Conservation (phyloP, 495 filamentous ascomycete species). For the Tuber aestivum region DNA sequence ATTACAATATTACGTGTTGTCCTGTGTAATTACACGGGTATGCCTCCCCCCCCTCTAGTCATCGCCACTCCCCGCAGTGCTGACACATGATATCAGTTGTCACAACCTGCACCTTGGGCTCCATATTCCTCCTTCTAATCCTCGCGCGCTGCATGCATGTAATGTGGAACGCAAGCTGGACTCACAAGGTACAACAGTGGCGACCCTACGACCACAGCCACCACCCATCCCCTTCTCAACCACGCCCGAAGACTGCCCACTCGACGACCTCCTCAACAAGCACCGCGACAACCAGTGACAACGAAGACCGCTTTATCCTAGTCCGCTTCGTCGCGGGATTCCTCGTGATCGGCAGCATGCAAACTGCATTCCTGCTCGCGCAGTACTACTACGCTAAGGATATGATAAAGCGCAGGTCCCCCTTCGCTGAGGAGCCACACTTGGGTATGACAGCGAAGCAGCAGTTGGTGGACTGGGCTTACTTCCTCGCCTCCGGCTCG, state of each 20-base stretch:
- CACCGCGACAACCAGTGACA: conserved; percentile 8
- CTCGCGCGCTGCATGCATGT: conserved; percentile 20
- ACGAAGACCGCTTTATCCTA: conserved; percentile 31
- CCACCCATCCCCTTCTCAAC: neutral
- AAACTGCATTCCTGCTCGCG: conserved; percentile 36
- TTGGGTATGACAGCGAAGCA: conserved; percentile 24
- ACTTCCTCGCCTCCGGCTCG: conserved; percentile 32
- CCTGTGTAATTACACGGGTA: conserved; percentile 29
- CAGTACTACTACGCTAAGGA: conserved; percentile 25
- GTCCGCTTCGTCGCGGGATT: conserved; percentile 32
- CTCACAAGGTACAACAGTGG: conserved; percentile 18
- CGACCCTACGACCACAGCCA: conserved; percentile 25
- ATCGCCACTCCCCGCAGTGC: neutral
- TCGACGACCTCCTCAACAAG: conserved; percentile 7
- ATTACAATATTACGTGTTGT: conserved; percentile 19
- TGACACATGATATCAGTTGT: conserved; percentile 21
- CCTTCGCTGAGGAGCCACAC: conserved; percentile 13
- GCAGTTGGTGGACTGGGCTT: conserved; percentile 35
- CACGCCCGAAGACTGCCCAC: conserved; percentile 3
- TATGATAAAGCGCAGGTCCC: conserved; percentile 6
- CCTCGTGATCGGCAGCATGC: conserved; percentile 27
- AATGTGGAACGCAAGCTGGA: conserved; percentile 25
- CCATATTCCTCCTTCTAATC: conserved; percentile 33
- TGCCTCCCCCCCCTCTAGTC: neutral
- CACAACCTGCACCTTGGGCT: conserved; percentile 29